Evolutionary conservation across 75 land plant genomes (phyloP), one percentile per base, ranked within the genome.

Genomic region (Sequoia sempervirens): DNA sequence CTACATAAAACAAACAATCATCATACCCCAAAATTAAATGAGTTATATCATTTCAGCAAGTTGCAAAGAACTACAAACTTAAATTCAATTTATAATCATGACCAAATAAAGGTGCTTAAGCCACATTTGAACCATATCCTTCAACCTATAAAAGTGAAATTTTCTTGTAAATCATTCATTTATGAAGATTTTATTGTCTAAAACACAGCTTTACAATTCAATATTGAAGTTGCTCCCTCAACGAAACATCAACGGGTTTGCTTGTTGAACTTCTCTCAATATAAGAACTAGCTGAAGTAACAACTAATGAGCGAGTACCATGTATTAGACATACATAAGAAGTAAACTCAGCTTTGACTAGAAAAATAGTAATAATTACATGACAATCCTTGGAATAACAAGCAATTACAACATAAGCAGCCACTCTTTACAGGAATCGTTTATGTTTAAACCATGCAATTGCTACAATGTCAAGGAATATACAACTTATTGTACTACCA

Each of bases 391-490:
- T 20, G 46, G 46, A 76, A 43, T 26, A 81, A 52, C 82, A 47
- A 32, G 2, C 23, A 4, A 1, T 50, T 50, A n/a, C 82, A 81
- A 52, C 26, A 81, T 47, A 28, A 69, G 15, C 43, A 81, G 43
- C 15, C 14, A 0, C 52, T 86, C 84, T 85, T 76, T 85, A 87
- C 23, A 90, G 81, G 30, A 90, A 85, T 47, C 90, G 82, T 56
- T 86, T 88, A 32, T 86, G 86, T 83, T 89, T 90, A 70, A 86
- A 84, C 87, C 88, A 88, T 20, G 76, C 90, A 79, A 88, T 86
- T 2, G 87, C 91, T 41, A 83, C 56, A 37, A 89, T 36, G 46
- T 88, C 88, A 38, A 90, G 78, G 36, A 86, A 15, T 40, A 90
- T 54, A 80, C 86, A 75, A 38, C 87, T 84, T 58, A 68, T 30